These are phyloP conservation scores for Ocimum tenuiflorum DNA, from an alignment of 257 asterid genomes.

Conservation along the genomic window DNA sequence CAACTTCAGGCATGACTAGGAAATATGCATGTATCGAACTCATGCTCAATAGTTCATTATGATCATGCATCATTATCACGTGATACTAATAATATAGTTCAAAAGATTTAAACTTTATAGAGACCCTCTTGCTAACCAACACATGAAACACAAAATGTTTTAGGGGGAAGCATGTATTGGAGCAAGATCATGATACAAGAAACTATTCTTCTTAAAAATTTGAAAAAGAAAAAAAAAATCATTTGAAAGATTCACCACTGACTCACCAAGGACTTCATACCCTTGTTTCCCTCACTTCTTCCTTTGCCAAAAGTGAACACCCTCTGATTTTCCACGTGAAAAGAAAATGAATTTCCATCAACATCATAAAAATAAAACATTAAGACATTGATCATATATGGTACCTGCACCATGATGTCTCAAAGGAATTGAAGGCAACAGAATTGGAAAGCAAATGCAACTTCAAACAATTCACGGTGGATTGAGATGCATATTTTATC, in stretches of 20 bases:
- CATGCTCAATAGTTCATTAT: background rate
- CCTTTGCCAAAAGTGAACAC: conserved; percentile 91
- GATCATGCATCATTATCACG: background rate
- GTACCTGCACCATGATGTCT: conserved; percentile 22
- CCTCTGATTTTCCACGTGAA: conserved; percentile 34
- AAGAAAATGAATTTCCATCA: conserved; percentile 3
- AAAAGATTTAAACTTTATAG: background rate
- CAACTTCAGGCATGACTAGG: no score
- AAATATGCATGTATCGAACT: no score
- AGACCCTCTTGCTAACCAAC: no score
- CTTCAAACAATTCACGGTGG: background rate
- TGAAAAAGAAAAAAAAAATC: no score
- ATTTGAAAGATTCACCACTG: no score
- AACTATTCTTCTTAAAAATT: no score
- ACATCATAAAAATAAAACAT: background rate
- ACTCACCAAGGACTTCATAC: conserved; percentile 91
- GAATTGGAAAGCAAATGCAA: background rate
- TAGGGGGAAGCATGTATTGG: no score
- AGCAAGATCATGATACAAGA: no score
- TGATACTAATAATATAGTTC: background rate
- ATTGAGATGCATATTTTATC: background rate
- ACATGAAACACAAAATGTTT: background rate
- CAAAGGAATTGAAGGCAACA: background rate
- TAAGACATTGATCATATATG: background rate
- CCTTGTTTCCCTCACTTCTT: conserved; percentile 87